Base-by-base conservation (phyloP, 306 rosid genomes). In the Amphicarpaea edgeworthii region DNA sequence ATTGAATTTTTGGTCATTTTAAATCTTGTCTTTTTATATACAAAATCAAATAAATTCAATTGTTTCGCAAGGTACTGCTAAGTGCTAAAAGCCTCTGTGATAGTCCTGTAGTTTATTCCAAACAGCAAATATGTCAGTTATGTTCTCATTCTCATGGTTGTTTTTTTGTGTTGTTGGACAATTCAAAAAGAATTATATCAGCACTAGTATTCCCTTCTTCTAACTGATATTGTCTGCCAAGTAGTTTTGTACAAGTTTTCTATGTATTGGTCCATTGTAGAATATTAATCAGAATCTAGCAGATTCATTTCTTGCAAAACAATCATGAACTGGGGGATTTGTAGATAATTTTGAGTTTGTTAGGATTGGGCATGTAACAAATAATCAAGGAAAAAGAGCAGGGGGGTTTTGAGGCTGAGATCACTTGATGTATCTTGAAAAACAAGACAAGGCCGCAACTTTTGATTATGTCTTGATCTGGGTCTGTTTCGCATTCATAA, bases 1-100 rank as follows among this genome's bases (percentile, higher is more conserved):
- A 51, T 43, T 12, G 38, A 59, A 69, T 75, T 34, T 69, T 47
- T 24, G 16, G 53, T 32, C 53, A 30, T 42, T 57, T 72, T 38
- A 51, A 62, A 64, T 62, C 50, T 77, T 42, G 12, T 65, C 41
- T 40, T 72, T 57, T 7, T 32, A 65, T 71, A 17, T 19, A 41
- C 19, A 43, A 53, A 28, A 55, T 17, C 58, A 17, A 26, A 20
- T 82, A 20, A 81, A 54, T 57, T 24, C 17, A 66, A 34, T 71
- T 54, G 4, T 82, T 43, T 81, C 38, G 43, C 47, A 43, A 42
- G 46, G 43, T 70, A 63, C 63, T 57, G 45, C 64, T 70, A 53
- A 28, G 34, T 57, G 45, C 64, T 70, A 53, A 28, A 45, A 38
- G 19, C 45, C 34, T 15, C 51, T 0, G 40, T 23, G 9, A 19